Conservation (phyloP, 2,329 filamentous ascomycete species). For the Thielaviopsis populi region DNA sequence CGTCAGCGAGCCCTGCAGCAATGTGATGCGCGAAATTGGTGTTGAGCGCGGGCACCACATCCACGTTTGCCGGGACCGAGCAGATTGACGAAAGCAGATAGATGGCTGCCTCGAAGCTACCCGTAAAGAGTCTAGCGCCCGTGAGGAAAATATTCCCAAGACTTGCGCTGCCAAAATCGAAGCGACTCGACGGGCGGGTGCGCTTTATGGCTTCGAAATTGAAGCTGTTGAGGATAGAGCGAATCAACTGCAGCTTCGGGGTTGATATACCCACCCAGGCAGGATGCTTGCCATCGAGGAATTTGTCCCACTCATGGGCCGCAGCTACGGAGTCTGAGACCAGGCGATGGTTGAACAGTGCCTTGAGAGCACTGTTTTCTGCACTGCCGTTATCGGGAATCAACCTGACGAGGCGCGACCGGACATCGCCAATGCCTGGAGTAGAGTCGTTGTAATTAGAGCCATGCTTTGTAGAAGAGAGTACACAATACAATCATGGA, state of each 20-base stretch:
- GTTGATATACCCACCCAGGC: constrained; percentile 60
- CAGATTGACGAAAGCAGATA: constrained; percentile 81
- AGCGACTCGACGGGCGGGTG: constrained; percentile 54
- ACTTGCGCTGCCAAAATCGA: constrained; percentile 62
- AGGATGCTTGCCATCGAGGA: constrained; percentile 66
- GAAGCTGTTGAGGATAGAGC: constrained; percentile 60
- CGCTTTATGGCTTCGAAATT: constrained; percentile 69
- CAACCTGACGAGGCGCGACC: constrained; percentile 63
- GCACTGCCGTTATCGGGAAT: constrained; percentile 52
- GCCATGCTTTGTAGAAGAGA: neutral
- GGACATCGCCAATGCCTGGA: constrained; percentile 40
- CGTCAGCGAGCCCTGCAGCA: constrained; percentile 63
- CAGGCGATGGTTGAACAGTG: constrained; percentile 77
- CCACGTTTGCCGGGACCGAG: constrained; percentile 59
- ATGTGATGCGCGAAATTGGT: constrained; percentile 95
- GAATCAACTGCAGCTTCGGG: constrained; percentile 61
- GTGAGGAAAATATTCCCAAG: constrained; percentile 70
- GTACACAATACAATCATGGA: constrained; percentile 1
- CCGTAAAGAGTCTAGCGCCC: constrained; percentile 77
- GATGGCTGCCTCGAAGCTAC: constrained; percentile 82
- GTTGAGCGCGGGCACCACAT: constrained; percentile 80
- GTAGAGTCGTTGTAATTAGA: constrained; percentile 25
- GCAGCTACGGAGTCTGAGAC: constrained; percentile 44
- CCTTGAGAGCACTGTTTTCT: constrained; percentile 61
- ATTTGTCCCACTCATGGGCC: constrained; percentile 68